Evolutionary conservation across 345 rosid genomes (phyloP).

Genomic region (Erodium maritimum): DNA sequence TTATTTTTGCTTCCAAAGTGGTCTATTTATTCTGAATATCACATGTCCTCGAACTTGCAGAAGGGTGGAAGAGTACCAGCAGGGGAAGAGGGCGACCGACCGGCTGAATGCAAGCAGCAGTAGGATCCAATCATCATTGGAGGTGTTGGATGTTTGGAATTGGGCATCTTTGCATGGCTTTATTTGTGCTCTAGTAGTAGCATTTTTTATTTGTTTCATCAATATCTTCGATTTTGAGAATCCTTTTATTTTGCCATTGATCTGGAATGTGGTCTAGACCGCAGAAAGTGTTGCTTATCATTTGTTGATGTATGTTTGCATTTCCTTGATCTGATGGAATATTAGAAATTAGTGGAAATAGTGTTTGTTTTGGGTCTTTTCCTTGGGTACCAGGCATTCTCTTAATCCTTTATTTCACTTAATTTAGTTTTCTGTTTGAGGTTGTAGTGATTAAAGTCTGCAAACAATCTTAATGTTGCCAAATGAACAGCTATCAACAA

Average conservation of each 20-base stretch:
- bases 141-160: background rate
- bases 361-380: background rate
- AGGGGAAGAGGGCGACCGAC: slow-evolving; percentile 64
- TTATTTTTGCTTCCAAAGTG: no score
- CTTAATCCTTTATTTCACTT: no score
- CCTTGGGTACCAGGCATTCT: background rate
- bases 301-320: background rate
- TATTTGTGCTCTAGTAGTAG: background rate
- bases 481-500: no score
- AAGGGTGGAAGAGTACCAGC: slow-evolving; percentile 39
- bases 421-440: no score
- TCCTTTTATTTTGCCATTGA: background rate
- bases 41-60: slow-evolving; percentile 17
- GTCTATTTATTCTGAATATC: background rate
- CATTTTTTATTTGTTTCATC: background rate
- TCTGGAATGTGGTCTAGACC: background rate
- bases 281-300: background rate
- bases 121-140: slow-evolving; percentile 14
- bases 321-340: background rate
- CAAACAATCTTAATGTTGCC: no score
- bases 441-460: no score
- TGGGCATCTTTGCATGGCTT: background rate
- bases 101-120: slow-evolving; percentile 98
- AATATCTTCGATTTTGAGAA: background rate
- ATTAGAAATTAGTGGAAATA: background rate